Evolutionary conservation across 1,284 basidiomycete genomes (phyloP).

Genomic region (Ceratobasidium papillatum): DNA sequence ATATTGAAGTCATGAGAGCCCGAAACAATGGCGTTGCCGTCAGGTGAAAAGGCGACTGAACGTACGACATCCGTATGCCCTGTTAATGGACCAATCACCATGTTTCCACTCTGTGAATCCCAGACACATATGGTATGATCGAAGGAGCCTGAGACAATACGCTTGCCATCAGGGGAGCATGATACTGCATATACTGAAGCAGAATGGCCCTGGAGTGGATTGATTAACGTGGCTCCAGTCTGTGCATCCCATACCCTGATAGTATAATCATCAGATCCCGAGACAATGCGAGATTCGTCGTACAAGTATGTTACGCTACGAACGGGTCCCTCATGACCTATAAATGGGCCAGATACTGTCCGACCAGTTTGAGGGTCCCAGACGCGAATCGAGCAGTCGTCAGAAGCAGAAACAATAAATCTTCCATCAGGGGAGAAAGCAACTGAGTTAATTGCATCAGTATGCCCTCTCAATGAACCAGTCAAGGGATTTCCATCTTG

Average conservation of each 20-base stretch:
- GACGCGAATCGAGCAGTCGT: slow-evolving; percentile 16
- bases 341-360: not conserved
- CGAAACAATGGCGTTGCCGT: slow-evolving; percentile 6
- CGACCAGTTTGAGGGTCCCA: slow-evolving; percentile 23
- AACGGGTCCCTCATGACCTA: slow-evolving; percentile 14
- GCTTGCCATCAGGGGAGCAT: slow-evolving; percentile 10
- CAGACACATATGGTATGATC: slow-evolving; percentile 23
- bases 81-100: not conserved
- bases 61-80: slow-evolving; percentile 1
- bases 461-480: slow-evolving; percentile 5
- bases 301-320: not conserved
- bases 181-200: not conserved
- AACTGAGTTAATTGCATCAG: not conserved
- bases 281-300: not conserved
- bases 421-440: slow-evolving; percentile 22
- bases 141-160: slow-evolving; percentile 18
- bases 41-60: slow-evolving; percentile 17
- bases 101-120: not conserved
- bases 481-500: not conserved
- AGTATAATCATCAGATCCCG: not conserved
- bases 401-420: slow-evolving; percentile 13
- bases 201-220: not conserved
- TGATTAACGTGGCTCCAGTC: not conserved
- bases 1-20: slow-evolving; percentile 7
- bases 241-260: slow-evolving; percentile 27